phyloP scores from a whole-genome alignment of 106 monocot genomes.

The Acanthochlamys bracteata region DNA sequence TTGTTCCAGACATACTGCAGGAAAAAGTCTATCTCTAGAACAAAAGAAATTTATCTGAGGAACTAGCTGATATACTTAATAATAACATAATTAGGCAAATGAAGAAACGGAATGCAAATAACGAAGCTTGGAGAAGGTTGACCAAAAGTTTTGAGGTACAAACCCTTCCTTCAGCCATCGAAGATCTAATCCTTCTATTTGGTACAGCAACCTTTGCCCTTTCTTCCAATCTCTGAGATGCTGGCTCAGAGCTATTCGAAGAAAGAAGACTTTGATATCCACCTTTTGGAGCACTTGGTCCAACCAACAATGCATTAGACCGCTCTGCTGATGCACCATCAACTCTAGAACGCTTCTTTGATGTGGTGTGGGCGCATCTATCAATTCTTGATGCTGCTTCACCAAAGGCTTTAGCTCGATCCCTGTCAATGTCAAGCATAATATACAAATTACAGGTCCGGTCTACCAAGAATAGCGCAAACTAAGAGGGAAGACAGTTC shows the following conservation, averaged over 20 bases:
- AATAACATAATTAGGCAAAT: too few relatives aligned
- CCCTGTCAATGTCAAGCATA: constrained; percentile 23
- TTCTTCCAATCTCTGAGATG: constrained; percentile 38
- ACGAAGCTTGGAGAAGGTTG: neutral
- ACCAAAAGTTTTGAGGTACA: neutral
- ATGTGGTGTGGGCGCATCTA: constrained; percentile 12
- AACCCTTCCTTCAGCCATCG: constrained; percentile 31
- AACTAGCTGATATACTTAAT: neutral
- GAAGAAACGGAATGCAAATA: neutral
- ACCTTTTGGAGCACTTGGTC: constrained; percentile 17
- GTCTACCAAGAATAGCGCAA: neutral
- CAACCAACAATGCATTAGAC: constrained; percentile 14
- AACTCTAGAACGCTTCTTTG: constrained; percentile 39
- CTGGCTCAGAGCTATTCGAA: constrained; percentile 25
- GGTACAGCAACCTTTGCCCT: constrained; percentile 32
- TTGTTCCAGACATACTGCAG: too few relatives aligned
- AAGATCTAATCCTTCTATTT: constrained; percentile 43
- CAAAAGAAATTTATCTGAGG: neutral
- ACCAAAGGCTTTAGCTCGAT: constrained; percentile 31
- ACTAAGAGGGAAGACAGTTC: neutral
- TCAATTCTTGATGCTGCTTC: constrained; percentile 41
- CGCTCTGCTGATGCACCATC: constrained; percentile 37
- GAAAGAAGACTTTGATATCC: constrained; percentile 22
- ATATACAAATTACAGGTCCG: neutral
- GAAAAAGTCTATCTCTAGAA: too few relatives aligned